A percentile compares a stretch with the other conserved stretches of the same genome.
Conservation (phyloP, 768 basidiomycete genomes). For the Sistotremastrum suecicum region DNA sequence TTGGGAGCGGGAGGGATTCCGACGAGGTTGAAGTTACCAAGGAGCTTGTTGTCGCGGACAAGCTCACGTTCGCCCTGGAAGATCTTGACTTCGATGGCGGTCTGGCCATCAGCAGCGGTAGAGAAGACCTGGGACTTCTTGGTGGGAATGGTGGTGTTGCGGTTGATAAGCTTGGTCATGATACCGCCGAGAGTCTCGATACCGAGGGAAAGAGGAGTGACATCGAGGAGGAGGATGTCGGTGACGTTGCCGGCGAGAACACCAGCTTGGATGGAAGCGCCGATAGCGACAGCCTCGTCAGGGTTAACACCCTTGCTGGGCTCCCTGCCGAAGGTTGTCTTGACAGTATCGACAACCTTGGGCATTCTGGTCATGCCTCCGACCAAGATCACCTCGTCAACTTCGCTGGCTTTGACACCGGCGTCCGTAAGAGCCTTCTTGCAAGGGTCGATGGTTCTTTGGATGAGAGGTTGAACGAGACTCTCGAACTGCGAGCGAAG, state of each 20-base stretch:
- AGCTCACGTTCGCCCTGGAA: constrained; percentile 99
- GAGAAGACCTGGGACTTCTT: constrained; percentile 99
- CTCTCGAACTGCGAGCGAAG: constrained; percentile 82
- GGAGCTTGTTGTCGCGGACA: constrained; percentile 94
- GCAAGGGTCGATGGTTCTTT: constrained; percentile 89
- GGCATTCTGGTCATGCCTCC: constrained; percentile 99
- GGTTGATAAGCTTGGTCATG: constrained; percentile 97
- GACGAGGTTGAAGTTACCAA: constrained; percentile 98
- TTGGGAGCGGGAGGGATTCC: constrained; percentile 86
- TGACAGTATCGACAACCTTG: constrained; percentile 85
- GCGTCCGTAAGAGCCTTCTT: constrained; percentile 95
- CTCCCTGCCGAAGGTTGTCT: constrained; percentile 86
- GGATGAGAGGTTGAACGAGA: constrained; percentile 69
- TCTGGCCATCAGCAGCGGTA: constrained; percentile 97
- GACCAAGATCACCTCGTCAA: constrained; percentile 94
- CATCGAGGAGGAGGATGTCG: constrained; percentile 87
- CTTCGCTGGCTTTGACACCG: constrained; percentile 81
- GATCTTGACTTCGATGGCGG: constrained; percentile 99
- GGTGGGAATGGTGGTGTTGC: constrained; percentile 98
- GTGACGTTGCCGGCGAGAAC: constrained; percentile 94
- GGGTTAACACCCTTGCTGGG: constrained; percentile 99
- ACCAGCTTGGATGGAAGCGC: constrained; percentile 96
- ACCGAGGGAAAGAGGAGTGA: constrained; percentile 93
- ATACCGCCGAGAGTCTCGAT: constrained; percentile 98
- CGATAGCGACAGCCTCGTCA: constrained; percentile 97